Base-by-base conservation (phyloP, 2,329 filamentous ascomycete genomes). In the Fusarium verrucosum region DNA sequence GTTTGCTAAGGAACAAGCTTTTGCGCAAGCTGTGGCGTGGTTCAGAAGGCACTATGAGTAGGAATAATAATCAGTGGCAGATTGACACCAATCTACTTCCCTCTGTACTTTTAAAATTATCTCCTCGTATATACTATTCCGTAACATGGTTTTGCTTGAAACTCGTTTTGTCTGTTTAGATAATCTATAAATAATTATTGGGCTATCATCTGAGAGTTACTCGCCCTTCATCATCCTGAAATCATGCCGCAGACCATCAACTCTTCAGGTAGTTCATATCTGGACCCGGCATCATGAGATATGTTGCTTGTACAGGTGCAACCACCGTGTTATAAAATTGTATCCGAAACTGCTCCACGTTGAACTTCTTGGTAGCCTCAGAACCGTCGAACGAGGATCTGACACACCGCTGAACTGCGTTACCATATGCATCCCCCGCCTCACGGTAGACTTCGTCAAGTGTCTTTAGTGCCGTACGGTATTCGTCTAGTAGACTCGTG, bases 1-100 rank as follows among this genome's bases (percentile, higher is more conserved):
- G 75, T 94, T 85, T 70, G 89, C 90, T 33, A 94, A 92, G 83
- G 91, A 96, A 78, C 87, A 90, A 78, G 92, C 92, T 7, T 95
- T 95, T 74, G 72, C 83, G 65, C 92, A 95, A 81, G 91, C 91
- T 32, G 82, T 93, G 47, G 75, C 81, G 49, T 96, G 92, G 92
- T 93, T 96, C 68, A 37, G 26, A 2, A 44, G 41, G 1, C 26
- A 40, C 17, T 14, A 50, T 16, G 17, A 26, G 32, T 47, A 47
- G 22, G 41, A 8, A 20, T 8, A 14, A 1, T 14, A 13, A 41
- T 19, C 7, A 8, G 23, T 16, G 4, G 11, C 14, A n/a, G n/a
- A n/a, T n/a, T n/a, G n/a, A n/a, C n/a, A n/a, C n/a, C n/a, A n/a
- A n/a, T n/a, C n/a, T n/a, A n/a, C n/a, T n/a, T n/a, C n/a, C n/a